Evolutionary conservation across 2,329 filamentous ascomycete genomes (phyloP), one percentile per base, ranked within the genome.

Genomic region (Ceratocystis variospora): DNA sequence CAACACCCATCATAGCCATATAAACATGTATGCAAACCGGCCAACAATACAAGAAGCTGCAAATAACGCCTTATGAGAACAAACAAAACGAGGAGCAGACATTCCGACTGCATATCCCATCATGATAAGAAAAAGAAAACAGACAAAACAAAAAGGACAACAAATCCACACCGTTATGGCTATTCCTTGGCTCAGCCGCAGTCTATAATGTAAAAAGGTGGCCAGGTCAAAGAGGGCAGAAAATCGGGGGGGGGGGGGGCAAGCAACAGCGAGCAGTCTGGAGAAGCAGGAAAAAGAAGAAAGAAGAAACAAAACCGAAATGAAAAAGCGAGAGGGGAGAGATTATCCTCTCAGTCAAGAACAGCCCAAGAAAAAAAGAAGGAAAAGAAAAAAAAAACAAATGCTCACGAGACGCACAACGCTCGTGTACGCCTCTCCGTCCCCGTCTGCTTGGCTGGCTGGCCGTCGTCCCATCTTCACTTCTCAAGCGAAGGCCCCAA

Each of bases 401-500:
- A 41, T 41, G 12, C 37, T 15, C 48, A n/a, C 17, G 8, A 25
- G 48, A 10, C 50, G 25, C 50, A 15, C 22, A 1, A 10, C 50
- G 25, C 50, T 5, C 2, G 2, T 22, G 12, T 25, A 17, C 25
- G 12, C n/a, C 15, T 48, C 59, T 22, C 22, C 12, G 8, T 15
- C 55, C 25, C 53, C 45, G 17, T n/a, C 45, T n/a, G 37, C 6
- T 12, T 63, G 33, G 37, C 45, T n/a, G 37, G 5, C 12, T 63
- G 33, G 37, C 37, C 37, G 37, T 12, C 37, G 37, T 15, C 8
- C 28, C 48, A 17, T 57, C 31, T 6, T 63, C 61, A 22, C 55
- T 12, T 57, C 61, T 73, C 74, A 89, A 8, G 87, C 87, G 80
- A 88, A 89, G 7, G 87, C 87, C 0, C 87, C 87, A 0, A 90